Percentiles rank a stretch among this genome's conserved stretches.
phyloP scores from a whole-genome alignment of 176 grass and related monocot genomes.

The Secale cereale region DNA sequence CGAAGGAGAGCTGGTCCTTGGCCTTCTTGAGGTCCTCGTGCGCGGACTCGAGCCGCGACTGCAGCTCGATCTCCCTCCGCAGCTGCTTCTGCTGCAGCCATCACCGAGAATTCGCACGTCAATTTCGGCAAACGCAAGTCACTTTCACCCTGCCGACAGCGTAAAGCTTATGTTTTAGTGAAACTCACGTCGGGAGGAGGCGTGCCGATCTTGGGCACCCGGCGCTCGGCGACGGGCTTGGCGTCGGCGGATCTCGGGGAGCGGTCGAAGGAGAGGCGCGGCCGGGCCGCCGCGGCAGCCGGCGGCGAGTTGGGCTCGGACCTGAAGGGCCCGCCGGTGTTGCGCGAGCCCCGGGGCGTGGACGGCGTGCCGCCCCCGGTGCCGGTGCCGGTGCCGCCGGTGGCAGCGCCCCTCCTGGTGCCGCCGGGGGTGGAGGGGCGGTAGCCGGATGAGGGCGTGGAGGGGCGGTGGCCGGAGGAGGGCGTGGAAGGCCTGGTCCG shows the following conservation, averaged over 20 bases:
- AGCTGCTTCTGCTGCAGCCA: conserved; percentile 66
- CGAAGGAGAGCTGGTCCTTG: conserved; percentile 61
- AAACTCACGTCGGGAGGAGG: conserved; percentile 74
- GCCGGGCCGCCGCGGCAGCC: conserved; percentile 35
- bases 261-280: conserved; percentile 83
- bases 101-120: neutral
- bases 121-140: neutral
- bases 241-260: conserved; percentile 75
- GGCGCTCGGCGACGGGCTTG: conserved; percentile 70
- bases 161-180: rapidly evolving
- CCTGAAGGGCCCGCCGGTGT: conserved; percentile 46
- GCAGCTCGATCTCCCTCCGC: conserved; percentile 54
- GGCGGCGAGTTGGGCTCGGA: conserved; percentile 70
- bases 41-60: conserved; percentile 48
- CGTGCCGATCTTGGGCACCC: conserved; percentile 66
- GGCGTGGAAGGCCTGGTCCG: conserved; percentile 63
- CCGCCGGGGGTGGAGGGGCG: conserved; percentile 42
- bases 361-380: conserved; percentile 32
- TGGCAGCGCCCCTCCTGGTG: conserved; percentile 34
- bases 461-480: conserved; percentile 46
- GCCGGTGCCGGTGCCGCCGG: neutral
- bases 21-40: conserved; percentile 83
- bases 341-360: conserved; percentile 54
- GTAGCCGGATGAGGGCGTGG: conserved; percentile 39
- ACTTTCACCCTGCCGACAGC: neutral